Percentiles rank a stretch among this genome's conserved stretches.
phyloP scores from a whole-genome alignment of 1,139 yeast genomes.

The Magnusiomyces fungicola region DNA sequence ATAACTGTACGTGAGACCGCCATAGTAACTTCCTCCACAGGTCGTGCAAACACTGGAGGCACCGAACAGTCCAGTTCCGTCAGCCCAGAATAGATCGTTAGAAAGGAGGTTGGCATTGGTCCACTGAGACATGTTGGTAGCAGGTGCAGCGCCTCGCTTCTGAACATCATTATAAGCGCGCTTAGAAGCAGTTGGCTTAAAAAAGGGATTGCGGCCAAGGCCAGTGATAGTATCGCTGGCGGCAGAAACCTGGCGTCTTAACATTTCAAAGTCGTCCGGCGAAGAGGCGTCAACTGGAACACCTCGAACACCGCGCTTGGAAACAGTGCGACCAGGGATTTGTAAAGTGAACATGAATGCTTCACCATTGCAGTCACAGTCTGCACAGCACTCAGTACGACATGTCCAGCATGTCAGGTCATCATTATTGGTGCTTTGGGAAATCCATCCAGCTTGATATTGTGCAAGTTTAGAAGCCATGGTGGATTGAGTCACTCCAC shows the following conservation, averaged over 20 bases:
- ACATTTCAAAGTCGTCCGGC: not conserved
- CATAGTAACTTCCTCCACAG: constrained; percentile 3
- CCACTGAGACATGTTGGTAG: not conserved
- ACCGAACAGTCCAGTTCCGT: not conserved
- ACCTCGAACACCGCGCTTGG: constrained; percentile 1
- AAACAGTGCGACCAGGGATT: constrained; percentile 4
- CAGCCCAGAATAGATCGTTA: not conserved
- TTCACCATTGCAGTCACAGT: not conserved
- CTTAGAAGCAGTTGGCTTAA: not conserved
- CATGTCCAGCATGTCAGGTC: constrained; percentile 3
- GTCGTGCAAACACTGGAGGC: not conserved
- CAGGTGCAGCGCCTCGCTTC: not conserved
- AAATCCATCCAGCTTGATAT: constrained; percentile 5
- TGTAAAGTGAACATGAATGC: not conserved
- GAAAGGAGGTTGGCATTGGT: not conserved
- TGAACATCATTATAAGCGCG: not conserved
- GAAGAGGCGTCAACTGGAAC: not conserved
- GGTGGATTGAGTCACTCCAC: not conserved
- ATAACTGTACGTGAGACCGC: not conserved
- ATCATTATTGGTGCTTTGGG: constrained; percentile 5
- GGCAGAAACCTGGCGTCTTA: not conserved
- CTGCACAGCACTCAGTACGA: not conserved
- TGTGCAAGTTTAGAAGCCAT: constrained; percentile 1
- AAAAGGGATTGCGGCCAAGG: constrained; percentile 3
- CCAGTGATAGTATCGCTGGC: not conserved